Base-by-base conservation (phyloP, 345 rosid species). In the Draba incana region DNA sequence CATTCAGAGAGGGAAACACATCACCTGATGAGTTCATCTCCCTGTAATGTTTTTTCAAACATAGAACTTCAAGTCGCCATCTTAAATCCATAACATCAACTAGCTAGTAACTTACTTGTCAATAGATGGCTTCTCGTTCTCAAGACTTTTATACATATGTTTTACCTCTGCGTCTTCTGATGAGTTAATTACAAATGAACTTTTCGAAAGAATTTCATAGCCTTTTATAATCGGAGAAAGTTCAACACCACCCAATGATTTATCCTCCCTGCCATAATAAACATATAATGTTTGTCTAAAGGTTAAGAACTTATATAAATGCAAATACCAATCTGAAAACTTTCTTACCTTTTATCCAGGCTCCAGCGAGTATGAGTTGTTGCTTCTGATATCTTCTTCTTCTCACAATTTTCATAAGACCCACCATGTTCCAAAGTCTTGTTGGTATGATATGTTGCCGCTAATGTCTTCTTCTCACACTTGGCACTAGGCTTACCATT, bases 81-180 rank as follows among this genome's bases (percentile, higher is more conserved):
- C 35, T 4, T 31, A 31, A 31, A 5, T 31, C 37, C 37, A 33
- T 6, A 33, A 33, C 6, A 33, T 8, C 8, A 28, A 28, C 31
- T 50, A 62, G 0, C 24, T 25, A 53, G 3, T 15, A 24, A 67
- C 82, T 71, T 25, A 78, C 79, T 54, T 46, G 14, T 44, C 60
- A 58, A 14, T 31, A 33, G 52, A 49, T 55, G 69, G 69, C 70
- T 38, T 74, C 44, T 74, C 81, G 61, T 43, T 78, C 65, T 64
- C 59, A 33, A 75, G 66, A 69, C 56, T 16, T 61, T 45, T 45
- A 15, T 52, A 38, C 38, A 24, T 68, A 33, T 16, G 25, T 45
- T 20, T 41, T 4, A 27, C 75, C 56, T 62, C 61, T 58, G 27
- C 54, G 1, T 50, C 67, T n/a, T 44, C 48, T 20, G 20, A 1